These are phyloP conservation scores for Brassica rapa DNA, from an alignment of 345 rosid species.

Conservation along the genomic window DNA sequence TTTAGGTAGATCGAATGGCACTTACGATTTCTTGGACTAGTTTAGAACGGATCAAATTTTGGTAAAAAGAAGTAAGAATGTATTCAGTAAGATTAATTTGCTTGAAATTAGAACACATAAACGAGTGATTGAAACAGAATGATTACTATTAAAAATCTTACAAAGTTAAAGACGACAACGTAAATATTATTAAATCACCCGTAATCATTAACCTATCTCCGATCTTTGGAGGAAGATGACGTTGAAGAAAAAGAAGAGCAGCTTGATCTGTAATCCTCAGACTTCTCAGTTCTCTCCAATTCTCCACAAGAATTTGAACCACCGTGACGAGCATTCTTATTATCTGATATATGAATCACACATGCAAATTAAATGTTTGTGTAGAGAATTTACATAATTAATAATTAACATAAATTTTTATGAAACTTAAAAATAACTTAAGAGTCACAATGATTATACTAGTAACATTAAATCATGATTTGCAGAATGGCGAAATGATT, in stretches of 20 bases:
- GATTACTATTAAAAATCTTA: not conserved
- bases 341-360: constrained; percentile 12
- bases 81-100: not conserved
- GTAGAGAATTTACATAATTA: not conserved
- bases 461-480: too few relatives aligned
- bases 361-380: not conserved
- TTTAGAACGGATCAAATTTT: not conserved
- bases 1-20: not conserved
- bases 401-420: not conserved
- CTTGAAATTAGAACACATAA: not conserved
- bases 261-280: constrained; percentile 36
- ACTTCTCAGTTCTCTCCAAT: constrained; percentile 11
- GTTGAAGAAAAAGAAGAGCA: constrained; percentile 45
- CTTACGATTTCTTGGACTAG: not conserved
- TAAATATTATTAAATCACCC: not conserved
- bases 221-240: constrained; percentile 38
- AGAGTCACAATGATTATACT: not conserved
- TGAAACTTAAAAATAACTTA: not conserved
- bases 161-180: not conserved
- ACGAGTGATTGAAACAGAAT: not conserved
- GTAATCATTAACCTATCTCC: constrained; percentile 19
- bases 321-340: not conserved
- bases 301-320: constrained; percentile 35
- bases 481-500: too few relatives aligned
- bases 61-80: not conserved